phyloP scores from a whole-genome alignment of 192 early-diverging fungal species.

The Coemansia sp. region DNA sequence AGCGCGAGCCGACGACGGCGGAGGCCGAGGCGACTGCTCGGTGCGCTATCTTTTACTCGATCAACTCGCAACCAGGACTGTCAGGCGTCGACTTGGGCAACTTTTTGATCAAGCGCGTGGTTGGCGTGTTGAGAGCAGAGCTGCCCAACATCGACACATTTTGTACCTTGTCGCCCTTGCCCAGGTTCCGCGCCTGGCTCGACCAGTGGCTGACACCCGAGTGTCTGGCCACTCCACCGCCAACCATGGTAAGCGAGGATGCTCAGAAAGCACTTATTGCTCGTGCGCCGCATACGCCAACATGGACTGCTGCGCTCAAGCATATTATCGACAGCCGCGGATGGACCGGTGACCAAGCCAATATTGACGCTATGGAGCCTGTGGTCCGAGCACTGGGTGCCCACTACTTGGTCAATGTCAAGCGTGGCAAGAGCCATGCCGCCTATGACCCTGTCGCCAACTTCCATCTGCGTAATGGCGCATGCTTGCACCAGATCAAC shows the following conservation, averaged over 20 bases:
- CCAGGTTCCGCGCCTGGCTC: slow-evolving; percentile 86
- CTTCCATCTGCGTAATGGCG: slow-evolving; percentile 95
- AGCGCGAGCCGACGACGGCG: slow-evolving; percentile 48
- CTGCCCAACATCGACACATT: slow-evolving; percentile 78
- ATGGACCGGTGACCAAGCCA: slow-evolving; percentile 42
- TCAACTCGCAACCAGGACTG: slow-evolving; percentile 85
- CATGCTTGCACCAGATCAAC: slow-evolving; percentile 83
- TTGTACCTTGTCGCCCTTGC: slow-evolving; percentile 89
- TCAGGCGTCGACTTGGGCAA: slow-evolving; percentile 91
- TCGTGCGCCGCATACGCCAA: slow-evolving; percentile 22
- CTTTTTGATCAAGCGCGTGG: slow-evolving; percentile 88
- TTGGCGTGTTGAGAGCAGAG: slow-evolving; percentile 72
- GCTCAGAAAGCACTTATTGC: slow-evolving; percentile 15
- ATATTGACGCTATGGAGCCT: slow-evolving; percentile 45
- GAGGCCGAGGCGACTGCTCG: slow-evolving; percentile 52
- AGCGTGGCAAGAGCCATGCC: slow-evolving; percentile 45
- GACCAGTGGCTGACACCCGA: slow-evolving; percentile 48
- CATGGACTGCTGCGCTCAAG: slow-evolving; percentile 50
- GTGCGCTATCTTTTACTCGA: slow-evolving; percentile 93
- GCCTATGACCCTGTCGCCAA: slow-evolving; percentile 94
- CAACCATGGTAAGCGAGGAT: slow-evolving; percentile 7
- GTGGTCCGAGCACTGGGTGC: slow-evolving; percentile 43
- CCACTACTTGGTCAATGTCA: slow-evolving; percentile 42
- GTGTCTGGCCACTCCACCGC: slow-evolving; percentile 20
- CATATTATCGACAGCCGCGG: slow-evolving; percentile 41